A percentile compares a stretch with the other conserved stretches of the same genome.
phyloP scores from a whole-genome alignment of 768 basidiomycete genomes.

The Dentipellis fragilis region DNA sequence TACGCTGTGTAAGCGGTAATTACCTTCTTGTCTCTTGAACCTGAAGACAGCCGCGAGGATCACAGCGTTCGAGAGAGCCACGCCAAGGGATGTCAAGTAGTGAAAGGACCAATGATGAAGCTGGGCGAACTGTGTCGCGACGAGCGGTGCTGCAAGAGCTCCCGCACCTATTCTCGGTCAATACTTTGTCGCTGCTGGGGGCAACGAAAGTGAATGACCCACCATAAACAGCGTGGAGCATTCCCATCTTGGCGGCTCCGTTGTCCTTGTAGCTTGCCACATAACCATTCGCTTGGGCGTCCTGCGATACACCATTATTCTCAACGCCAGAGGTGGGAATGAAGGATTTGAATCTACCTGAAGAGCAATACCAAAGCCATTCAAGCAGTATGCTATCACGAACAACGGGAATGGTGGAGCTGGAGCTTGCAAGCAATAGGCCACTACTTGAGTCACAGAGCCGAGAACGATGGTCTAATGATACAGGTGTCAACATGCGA shows the following conservation, averaged over 20 bases:
- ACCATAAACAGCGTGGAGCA: conserved; percentile 64
- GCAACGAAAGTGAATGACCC: neutral
- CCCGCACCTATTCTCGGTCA: conserved; percentile 39
- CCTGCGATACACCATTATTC: conserved; percentile 24
- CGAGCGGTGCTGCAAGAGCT: conserved; percentile 59
- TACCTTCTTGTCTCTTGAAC: conserved; percentile 59
- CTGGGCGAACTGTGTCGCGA: conserved; percentile 71
- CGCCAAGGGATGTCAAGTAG: conserved; percentile 56
- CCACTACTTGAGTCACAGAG: conserved; percentile 40
- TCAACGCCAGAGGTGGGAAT: neutral
- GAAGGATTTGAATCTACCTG: conserved; percentile 23
- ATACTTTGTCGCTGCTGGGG: no score
- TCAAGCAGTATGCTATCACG: conserved; percentile 35
- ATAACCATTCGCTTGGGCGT: conserved; percentile 65
- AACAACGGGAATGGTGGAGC: conserved; percentile 59
- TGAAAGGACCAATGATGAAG: conserved; percentile 64
- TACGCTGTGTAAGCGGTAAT: conserved; percentile 5
- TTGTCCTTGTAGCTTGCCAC: conserved; percentile 48
- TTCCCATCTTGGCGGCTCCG: conserved; percentile 54
- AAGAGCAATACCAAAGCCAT: conserved; percentile 40
- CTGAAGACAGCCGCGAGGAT: conserved; percentile 50
- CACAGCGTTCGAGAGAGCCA: conserved; percentile 46
- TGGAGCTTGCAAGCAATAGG: conserved; percentile 41
- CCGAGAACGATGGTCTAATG: conserved; percentile 35
- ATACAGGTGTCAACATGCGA: neutral